phyloP scores from a whole-genome alignment of 2,329 filamentous ascomycete genomes.

The Dothideomycetes sp. region DNA sequence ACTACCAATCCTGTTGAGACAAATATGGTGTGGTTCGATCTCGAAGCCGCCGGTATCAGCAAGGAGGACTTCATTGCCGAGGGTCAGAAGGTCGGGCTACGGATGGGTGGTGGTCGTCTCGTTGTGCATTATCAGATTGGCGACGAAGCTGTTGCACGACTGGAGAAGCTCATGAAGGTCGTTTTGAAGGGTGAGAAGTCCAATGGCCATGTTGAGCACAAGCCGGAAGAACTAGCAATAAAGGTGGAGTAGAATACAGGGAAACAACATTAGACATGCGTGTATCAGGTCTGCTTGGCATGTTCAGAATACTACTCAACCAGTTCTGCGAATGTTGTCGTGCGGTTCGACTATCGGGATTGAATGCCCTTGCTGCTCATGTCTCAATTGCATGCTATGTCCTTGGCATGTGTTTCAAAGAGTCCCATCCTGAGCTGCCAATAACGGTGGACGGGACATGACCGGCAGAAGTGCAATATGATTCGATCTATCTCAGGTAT shows the following conservation, averaged over 20 bases:
- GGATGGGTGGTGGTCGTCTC: constrained; percentile 45
- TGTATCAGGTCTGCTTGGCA: too few species aligned
- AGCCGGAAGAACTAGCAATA: constrained; percentile 11
- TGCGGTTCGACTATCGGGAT: too few species aligned
- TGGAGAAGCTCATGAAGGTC: constrained; percentile 45
- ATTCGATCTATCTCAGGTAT: too few species aligned
- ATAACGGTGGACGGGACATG: too few species aligned
- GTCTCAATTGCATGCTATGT: too few species aligned
- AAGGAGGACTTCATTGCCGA: constrained; percentile 42
- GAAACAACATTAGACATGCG: background rate
- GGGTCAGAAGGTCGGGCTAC: constrained; percentile 47
- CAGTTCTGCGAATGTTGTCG: too few species aligned
- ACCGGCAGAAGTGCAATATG: too few species aligned
- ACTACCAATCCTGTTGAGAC: constrained; percentile 63
- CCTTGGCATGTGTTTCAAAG: too few species aligned
- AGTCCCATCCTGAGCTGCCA: too few species aligned
- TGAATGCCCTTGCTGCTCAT: too few species aligned
- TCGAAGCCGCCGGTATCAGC: constrained; percentile 48
- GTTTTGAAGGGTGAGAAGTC: constrained; percentile 19
- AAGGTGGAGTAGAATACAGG: constrained; percentile 8
- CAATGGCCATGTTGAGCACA: constrained; percentile 14
- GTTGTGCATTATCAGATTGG: constrained; percentile 66
- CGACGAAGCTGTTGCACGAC: constrained; percentile 47
- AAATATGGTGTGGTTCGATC: constrained; percentile 85
- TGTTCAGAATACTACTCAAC: too few species aligned